Base-by-base conservation (phyloP, 352 stramenopile species). In the Phytophthora hibernalis region DNA sequence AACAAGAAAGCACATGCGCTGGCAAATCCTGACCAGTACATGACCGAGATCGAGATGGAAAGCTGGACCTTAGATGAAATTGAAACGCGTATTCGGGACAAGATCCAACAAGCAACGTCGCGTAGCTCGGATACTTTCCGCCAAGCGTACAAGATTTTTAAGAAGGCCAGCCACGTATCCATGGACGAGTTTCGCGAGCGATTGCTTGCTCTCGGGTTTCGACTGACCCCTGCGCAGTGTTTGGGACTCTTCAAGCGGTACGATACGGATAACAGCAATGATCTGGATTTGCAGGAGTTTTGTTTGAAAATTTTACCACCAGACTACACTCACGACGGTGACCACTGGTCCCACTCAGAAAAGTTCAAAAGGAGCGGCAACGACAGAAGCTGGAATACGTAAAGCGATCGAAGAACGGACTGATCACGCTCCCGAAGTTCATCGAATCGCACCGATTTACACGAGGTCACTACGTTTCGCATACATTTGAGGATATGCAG, bases 271-370 rank as follows among this genome's bases (percentile, higher is more conserved):
- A 82, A 80, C 61, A 93, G 84, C 61, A 80, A 84, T 48, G 85
- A 92, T 26, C 79, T 95, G 63, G 86, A 95, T 40, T 73, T 95
- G n/a, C 80, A 92, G 33, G 86, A 95, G 59, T 95, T 95, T 62
- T 95, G 86, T 37, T 66, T 87, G 45, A 76, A 80, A 11, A 89
- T 95, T n/a, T 53, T 93, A 16, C 83, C 86, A 5, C 82, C 86
- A 4, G 86, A 95, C 47, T 95, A 95, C 56, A 95, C 82, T 0
- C 81, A 82, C 37, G 85, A 95, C 42, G 84, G 86, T 10, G 84
- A 95, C 48, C 68, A 90, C 57, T 95, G 86, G 86, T 85, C 79
- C 18, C 82, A 92, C 30, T 82, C 80, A 7, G 74, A 88, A 5
- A 86, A 85, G 13, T 90, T 74, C 35, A 71, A 73, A 85, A 83